These are phyloP conservation scores for Tolypocladium paradoxum DNA, from an alignment of 2,329 filamentous ascomycete species.

Conservation along the genomic window DNA sequence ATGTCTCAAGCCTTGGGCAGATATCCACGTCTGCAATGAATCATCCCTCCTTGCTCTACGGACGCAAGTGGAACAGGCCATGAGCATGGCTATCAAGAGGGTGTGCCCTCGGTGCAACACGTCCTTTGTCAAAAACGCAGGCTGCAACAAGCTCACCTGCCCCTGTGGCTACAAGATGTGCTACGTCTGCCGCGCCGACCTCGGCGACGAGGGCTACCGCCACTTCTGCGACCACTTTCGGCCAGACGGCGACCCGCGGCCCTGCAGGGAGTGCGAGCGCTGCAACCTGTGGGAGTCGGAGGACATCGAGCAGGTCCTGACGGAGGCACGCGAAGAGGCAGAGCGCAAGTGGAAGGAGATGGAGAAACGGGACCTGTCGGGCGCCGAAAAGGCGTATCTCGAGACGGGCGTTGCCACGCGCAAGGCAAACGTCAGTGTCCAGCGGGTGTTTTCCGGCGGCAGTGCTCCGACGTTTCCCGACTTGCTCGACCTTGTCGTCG, in stretches of 20 bases:
- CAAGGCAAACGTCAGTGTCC: constrained; percentile 16
- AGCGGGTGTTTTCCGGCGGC: constrained; percentile 20
- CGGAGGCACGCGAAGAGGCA: constrained; percentile 58
- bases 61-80: constrained; percentile 83
- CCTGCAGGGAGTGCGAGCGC: constrained; percentile 68
- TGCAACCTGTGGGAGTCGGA: constrained; percentile 74
- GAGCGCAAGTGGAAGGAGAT: constrained; percentile 60
- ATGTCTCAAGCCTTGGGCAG: constrained; percentile 74
- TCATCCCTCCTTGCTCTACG: constrained; percentile 71
- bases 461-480: constrained; percentile 28
- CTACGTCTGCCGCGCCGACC: constrained; percentile 81
- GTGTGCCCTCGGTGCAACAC: constrained; percentile 88
- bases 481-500: constrained; percentile 34
- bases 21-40: constrained; percentile 86
- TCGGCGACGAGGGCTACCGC: constrained; percentile 65
- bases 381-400: constrained; percentile 44
- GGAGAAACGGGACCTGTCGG: constrained; percentile 47
- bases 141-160: constrained; percentile 95
- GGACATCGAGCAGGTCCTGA: constrained; percentile 57
- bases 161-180: constrained; percentile 97
- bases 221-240: constrained; percentile 97
- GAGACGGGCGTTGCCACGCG: constrained; percentile 37
- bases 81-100: constrained; percentile 88
- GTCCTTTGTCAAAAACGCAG: constrained; percentile 83
- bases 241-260: constrained; percentile 58